Percentiles rank a stretch among this genome's conserved stretches.
Evolutionary conservation across 139 green algal genomes (phyloP).

Genomic region (Picochlorum sp.): DNA sequence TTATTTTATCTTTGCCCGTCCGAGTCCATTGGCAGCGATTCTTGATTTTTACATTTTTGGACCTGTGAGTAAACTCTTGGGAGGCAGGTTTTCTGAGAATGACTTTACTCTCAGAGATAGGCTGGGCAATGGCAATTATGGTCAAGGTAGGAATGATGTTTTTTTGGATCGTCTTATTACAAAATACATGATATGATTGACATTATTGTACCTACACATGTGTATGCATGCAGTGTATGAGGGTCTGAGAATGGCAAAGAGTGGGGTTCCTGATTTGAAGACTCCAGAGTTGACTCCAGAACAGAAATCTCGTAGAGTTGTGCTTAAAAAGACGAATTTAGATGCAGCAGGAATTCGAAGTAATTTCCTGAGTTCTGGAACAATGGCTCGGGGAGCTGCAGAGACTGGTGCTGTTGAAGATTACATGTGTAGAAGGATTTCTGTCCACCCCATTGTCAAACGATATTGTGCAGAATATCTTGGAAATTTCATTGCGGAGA

Average conservation of each 20-base stretch:
- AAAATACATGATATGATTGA: no score
- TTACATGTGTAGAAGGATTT: slow-evolving; percentile 63
- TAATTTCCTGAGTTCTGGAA: slow-evolving; percentile 75
- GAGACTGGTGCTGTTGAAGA: slow-evolving; percentile 71
- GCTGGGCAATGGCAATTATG: slow-evolving; percentile 85
- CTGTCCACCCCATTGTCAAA: slow-evolving; percentile 10
- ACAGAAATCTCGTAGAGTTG: slow-evolving; percentile 78
- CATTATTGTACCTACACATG: no score
- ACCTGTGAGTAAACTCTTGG: slow-evolving; percentile 34
- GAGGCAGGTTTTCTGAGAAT: slow-evolving; percentile 32
- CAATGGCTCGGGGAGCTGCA: slow-evolving; percentile 66
- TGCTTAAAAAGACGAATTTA: slow-evolving; percentile 84
- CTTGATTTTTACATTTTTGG: slow-evolving; percentile 71
- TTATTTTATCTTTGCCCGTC: slow-evolving; percentile 23
- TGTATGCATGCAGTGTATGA: slow-evolving; percentile 34
- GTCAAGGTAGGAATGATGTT: slow-evolving; percentile 33
- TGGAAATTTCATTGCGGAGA: slow-evolving; percentile 39
- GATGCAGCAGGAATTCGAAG: slow-evolving; percentile 48
- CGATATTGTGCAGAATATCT: slow-evolving; percentile 26
- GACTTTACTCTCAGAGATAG: slow-evolving; percentile 50
- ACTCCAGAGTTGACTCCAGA: slow-evolving; percentile 46
- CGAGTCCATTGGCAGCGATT: slow-evolving; percentile 26
- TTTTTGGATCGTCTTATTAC: no score
- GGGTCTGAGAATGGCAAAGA: slow-evolving; percentile 26
- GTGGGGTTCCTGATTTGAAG: slow-evolving; percentile 20